These are phyloP conservation scores for Sporothrix luriei DNA, from an alignment of 2,329 filamentous ascomycete species.

Conservation along the genomic window DNA sequence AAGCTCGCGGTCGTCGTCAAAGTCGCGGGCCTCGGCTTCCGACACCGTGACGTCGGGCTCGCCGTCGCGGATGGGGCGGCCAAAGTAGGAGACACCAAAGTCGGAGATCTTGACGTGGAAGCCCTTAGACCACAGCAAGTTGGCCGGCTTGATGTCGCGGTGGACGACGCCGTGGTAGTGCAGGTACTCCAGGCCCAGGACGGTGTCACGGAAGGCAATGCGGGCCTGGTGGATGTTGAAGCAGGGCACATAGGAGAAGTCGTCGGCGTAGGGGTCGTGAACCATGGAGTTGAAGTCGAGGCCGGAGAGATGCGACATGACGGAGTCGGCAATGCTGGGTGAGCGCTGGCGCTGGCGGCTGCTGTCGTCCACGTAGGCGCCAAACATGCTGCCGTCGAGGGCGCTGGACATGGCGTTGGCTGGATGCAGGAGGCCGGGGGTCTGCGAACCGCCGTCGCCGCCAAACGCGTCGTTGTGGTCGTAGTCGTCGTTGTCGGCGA, in stretches of 20 bases:
- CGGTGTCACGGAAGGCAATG: constrained; percentile 85
- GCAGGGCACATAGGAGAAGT: constrained; percentile 90
- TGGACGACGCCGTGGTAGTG: constrained; percentile 85
- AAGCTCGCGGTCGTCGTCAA: constrained; percentile 92
- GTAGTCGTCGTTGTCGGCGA: not conserved
- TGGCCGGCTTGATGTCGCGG: constrained; percentile 84
- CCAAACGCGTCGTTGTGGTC: not conserved
- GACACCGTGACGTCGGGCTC: constrained; percentile 72
- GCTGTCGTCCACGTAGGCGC: constrained; percentile 64
- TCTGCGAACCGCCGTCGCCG: constrained; percentile 51
- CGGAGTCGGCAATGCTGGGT: constrained; percentile 78
- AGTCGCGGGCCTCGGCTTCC: constrained; percentile 80
- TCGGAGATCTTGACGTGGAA: constrained; percentile 96
- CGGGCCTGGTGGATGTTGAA: constrained; percentile 84
- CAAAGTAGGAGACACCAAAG: constrained; percentile 97
- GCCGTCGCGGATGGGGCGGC: constrained; percentile 79
- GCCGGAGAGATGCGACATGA: constrained; percentile 69
- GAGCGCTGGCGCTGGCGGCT: constrained; percentile 63
- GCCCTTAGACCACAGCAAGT: constrained; percentile 82
- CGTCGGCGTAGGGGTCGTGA: constrained; percentile 74
- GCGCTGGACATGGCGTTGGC: constrained; percentile 58
- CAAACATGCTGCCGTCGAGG: constrained; percentile 77
- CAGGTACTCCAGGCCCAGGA: constrained; percentile 90
- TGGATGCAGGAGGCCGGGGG: constrained; percentile 56
- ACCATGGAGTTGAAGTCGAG: constrained; percentile 60